Base-by-base conservation (phyloP, 495 filamentous ascomycete species). In the Pyrenula aspistea region DNA sequence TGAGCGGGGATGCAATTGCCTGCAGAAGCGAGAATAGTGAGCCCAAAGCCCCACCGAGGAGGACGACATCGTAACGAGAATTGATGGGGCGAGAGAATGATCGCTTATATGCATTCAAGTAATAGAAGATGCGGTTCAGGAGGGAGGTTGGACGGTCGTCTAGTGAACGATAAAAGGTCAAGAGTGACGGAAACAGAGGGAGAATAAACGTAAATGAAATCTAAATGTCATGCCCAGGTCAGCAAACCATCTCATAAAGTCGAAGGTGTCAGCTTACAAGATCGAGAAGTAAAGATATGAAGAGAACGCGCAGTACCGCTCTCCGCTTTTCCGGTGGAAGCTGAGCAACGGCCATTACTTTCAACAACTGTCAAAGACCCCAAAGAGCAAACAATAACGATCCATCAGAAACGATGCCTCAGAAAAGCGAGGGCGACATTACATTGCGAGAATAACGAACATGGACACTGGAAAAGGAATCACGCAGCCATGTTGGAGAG, bases 141-240 rank as follows among this genome's bases (percentile, higher is more conserved):
- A 94, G 67, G 0, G 89, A 79, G 50, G 72, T 71, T 42, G 71
- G 66, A 2, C 77, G 73, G 54, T 78, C 78, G 56, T 81, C 74
- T 55, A 76, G 64, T 59, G 84, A 80, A 67, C 89, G 87, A 75
- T 99, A 99, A 79, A 96, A 97, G 64, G 91, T 83, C 67, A 98
- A 83, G 19, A 98, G 84, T 20, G 87, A 88, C 2, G 93, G 93
- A 67, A 96, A 98, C 49, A 98, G 83, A 0, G 93, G 93, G 2
- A 98, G 86, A 71, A 97, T 96, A 71, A 97, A 93, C n/a, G 94
- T 97, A 68, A 91, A 91, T 31, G 87, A 90, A 60, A 89, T 85
- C 86, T 89, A 58, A 12, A 15, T 49, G 12, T 42, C 31, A 42
- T 4, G 8, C 15, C 31, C 4, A 4, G 19, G 53, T 24, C 55